Evolutionary conservation across 2,329 filamentous ascomycete genomes (phyloP).

Genomic region (Xylaria polymorpha): DNA sequence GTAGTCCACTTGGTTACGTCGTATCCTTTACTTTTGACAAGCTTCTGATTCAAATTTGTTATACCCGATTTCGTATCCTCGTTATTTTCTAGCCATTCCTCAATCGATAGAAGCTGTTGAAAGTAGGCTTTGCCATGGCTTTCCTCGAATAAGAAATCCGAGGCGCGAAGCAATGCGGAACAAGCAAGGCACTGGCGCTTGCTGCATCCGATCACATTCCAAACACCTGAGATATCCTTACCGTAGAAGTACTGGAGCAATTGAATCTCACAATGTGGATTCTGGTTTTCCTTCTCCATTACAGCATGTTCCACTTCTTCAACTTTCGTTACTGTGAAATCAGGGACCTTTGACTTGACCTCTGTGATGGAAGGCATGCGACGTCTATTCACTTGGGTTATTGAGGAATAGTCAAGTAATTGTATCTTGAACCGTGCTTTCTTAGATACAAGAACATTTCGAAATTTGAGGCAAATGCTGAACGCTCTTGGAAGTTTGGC

Average conservation of each 20-base stretch:
- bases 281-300: no score
- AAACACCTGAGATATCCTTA: neutral
- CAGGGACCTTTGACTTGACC: neutral
- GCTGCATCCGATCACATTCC: slow-evolving; percentile 7
- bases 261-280: slow-evolving; percentile 12
- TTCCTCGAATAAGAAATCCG: neutral
- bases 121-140: slow-evolving; percentile 10
- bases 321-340: neutral
- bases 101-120: neutral
- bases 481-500: neutral
- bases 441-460: neutral
- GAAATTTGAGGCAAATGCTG: neutral
- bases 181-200: slow-evolving; percentile 2
- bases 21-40: no score
- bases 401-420: neutral
- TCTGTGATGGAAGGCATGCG: no score
- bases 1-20: no score
- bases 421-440: neutral
- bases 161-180: neutral
- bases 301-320: neutral
- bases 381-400: no score
- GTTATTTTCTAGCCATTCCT: neutral
- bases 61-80: neutral
- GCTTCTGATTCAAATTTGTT: no score
- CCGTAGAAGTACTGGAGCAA: neutral